Evolutionary conservation across 441 rosid genomes (phyloP).

Genomic region (Monsonia emarginata): DNA sequence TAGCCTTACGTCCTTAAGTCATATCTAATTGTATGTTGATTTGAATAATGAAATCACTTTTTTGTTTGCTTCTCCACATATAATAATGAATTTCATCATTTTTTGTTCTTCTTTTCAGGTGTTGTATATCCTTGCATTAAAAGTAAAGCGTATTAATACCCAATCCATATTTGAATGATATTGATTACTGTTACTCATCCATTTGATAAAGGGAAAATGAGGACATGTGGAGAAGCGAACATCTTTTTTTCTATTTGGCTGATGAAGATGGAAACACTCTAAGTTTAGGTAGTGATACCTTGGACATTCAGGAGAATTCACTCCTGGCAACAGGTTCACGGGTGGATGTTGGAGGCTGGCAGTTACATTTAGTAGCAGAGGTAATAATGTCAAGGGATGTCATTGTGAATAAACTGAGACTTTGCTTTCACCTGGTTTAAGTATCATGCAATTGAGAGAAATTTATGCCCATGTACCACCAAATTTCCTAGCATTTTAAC

Average conservation of each 20-base stretch:
- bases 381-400: conserved; percentile 29
- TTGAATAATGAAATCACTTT: too few species aligned
- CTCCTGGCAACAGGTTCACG: conserved; percentile 79
- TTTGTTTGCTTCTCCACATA: too few species aligned
- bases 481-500: conserved; percentile 8
- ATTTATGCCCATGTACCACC: conserved; percentile 6
- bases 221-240: conserved; percentile 46
- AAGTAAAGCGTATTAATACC: not conserved
- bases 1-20: too few species aligned
- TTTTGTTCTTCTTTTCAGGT: not conserved
- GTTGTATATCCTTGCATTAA: not conserved
- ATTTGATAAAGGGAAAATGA: conserved; percentile 31
- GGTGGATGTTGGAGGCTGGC: conserved; percentile 71
- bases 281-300: conserved; percentile 37
- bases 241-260: conserved; percentile 84
- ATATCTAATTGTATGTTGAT: too few species aligned
- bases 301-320: conserved; percentile 37
- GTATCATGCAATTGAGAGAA: not conserved
- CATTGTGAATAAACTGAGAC: conserved; percentile 6
- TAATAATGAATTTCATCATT: too few species aligned
- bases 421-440: not conserved
- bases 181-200: conserved; percentile 8
- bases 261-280: conserved; percentile 75
- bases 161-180: conserved; percentile 2
- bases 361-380: conserved; percentile 67